Evolutionary conservation across 805 yeast genomes (phyloP).

Genomic region (Candida pini): DNA sequence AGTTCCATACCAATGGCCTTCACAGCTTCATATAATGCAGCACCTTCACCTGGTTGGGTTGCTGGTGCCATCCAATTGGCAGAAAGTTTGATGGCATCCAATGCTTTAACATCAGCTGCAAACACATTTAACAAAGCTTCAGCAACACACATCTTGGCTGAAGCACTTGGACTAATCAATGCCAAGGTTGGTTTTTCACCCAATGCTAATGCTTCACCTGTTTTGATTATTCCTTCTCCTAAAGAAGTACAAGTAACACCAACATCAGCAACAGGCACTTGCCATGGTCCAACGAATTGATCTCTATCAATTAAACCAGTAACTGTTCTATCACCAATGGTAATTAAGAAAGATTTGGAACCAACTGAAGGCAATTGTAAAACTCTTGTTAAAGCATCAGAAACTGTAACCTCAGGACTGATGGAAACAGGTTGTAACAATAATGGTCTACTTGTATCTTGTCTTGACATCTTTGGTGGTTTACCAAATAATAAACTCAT

Average conservation of each 20-base stretch:
- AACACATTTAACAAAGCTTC: constrained; percentile 83
- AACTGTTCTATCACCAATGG: constrained; percentile 98
- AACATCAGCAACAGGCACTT: constrained; percentile 96
- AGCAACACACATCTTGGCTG: constrained; percentile 93
- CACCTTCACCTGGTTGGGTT: constrained; percentile 89
- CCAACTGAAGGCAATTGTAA: constrained; percentile 90
- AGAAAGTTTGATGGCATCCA: constrained; percentile 75
- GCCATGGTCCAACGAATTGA: constrained; percentile 99
- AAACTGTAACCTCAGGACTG: constrained; percentile 31
- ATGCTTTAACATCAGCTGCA: constrained; percentile 80
- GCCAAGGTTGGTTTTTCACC: constrained; percentile 95
- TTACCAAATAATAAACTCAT: constrained; percentile 95
- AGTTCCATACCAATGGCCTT: constrained; percentile 92
- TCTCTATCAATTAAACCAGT: constrained; percentile 96
- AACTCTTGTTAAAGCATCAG: constrained; percentile 75
- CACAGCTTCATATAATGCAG: constrained; percentile 92
- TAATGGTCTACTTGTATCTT: constrained; percentile 58
- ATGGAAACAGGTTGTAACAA: constrained; percentile 35
- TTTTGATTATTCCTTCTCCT: constrained; percentile 59
- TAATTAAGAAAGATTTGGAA: constrained; percentile 87
- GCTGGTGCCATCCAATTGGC: constrained; percentile 99
- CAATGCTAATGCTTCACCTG: constrained; percentile 98
- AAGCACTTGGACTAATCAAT: constrained; percentile 78
- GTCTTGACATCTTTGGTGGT: constrained; percentile 90
- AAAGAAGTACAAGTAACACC: constrained; percentile 92